Evolutionary conservation across 1,284 basidiomycete genomes (phyloP), one percentile per base, ranked within the genome.

Genomic region (Sanghuangporus sanghuang): DNA sequence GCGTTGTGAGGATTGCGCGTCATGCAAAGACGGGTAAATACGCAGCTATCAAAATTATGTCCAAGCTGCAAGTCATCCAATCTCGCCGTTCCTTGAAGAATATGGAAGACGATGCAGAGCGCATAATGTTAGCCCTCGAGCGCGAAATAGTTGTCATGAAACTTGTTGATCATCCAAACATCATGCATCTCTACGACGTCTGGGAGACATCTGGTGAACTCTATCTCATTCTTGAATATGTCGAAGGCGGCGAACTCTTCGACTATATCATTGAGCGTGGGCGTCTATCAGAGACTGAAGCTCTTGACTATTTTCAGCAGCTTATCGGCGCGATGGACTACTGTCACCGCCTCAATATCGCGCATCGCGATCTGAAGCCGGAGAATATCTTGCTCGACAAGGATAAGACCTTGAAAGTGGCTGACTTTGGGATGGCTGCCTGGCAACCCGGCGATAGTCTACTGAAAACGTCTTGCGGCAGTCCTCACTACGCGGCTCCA

Each of bases 361-460:
- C 93, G 63, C 97, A 99, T 73, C 90, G 97, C 49, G 97, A 99
- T 76, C 81, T 99, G 65, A 99, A 99, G 72, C 96, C 95, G 0
- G 97, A 99, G 75, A 99, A 99, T 73, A 79, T 98, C 54, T 81
- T 98, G 56, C 85, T 97, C 61, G 94, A 96, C 77, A 80, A 84
- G 58, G 78, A 92, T 69, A 85, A 85, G 71, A 96, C 95, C 72
- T 89, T 98, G 83, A 99, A 98, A 76, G 90, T 99, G 36, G 96
- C 95, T 2, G 97, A 99, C 78, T 99, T 99, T 76, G 96, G 97
- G 18, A 96, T 99, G 93, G 97, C 97, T 1, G 91, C 92, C n/a
- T 95, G 94, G 87, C 91, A 93, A 69, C 83, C 85, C 23, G 81
- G 79, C 46, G 73, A 73, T 12, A 81, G 82, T 23, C 75, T 97